Conservation (phyloP, 495 filamentous ascomycete genomes). For the Pseudotulostoma volvatum region DNA sequence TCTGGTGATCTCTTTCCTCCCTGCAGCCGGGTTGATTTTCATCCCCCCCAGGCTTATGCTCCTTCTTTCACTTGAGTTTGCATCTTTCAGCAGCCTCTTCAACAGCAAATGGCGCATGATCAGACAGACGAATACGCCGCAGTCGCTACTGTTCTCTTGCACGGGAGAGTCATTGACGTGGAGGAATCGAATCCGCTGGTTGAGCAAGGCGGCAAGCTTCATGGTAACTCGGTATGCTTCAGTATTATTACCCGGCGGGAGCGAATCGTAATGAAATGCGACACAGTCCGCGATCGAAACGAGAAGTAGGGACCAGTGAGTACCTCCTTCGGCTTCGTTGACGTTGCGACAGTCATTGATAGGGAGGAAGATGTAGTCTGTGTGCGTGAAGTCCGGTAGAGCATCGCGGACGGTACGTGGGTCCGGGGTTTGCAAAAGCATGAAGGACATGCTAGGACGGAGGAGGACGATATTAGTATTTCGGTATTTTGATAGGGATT, state of each 20-base stretch:
- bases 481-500: conserved; percentile 58
- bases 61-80: conserved; percentile 64
- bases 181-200: conserved; percentile 46
- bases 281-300: conserved; percentile 78
- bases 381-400: conserved; percentile 48
- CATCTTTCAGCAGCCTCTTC: conserved; percentile 61
- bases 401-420: conserved; percentile 46
- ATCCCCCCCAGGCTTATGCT: conserved; percentile 80
- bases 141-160: conserved; percentile 85
- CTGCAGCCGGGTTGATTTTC: conserved; percentile 55
- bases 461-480: conserved; percentile 79
- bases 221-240: conserved; percentile 50
- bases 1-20: conserved; percentile 73
- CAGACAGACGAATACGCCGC: conserved; percentile 91
- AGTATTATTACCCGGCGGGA: conserved; percentile 57
- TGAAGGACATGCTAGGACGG: conserved; percentile 83
- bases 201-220: conserved; percentile 49
- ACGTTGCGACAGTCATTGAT: conserved; percentile 79
- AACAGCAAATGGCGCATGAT: conserved; percentile 80
- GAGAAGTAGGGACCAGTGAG: conserved; percentile 88
- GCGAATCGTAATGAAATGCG: conserved; percentile 90
- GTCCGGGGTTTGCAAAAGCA: conserved; percentile 72
- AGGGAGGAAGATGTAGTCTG: conserved; percentile 92
- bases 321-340: conserved; percentile 65
- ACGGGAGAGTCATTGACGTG: conserved; percentile 73